Evolutionary conservation across 106 monocot genomes (phyloP).

Genomic region (Allium sativum): DNA sequence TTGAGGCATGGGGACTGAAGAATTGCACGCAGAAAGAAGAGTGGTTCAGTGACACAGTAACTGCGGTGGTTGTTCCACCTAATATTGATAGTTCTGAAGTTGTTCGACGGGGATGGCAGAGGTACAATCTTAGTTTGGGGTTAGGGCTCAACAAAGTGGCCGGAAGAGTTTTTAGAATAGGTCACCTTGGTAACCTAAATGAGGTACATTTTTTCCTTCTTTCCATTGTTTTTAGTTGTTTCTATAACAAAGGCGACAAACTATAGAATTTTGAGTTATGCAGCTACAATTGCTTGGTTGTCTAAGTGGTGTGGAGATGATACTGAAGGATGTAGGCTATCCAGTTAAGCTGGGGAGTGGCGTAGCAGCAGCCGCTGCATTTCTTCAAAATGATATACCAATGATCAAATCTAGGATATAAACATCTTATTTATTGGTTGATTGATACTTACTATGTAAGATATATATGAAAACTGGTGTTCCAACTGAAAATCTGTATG

Average conservation of each 20-base stretch:
- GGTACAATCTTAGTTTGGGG: constrained; percentile 92
- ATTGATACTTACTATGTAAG: too few relatives aligned
- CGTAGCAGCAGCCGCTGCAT: constrained; percentile 78
- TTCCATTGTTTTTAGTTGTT: not conserved
- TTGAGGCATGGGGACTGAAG: constrained; percentile 93
- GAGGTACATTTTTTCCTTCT: constrained; percentile 31
- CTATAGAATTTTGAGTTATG: constrained; percentile 9
- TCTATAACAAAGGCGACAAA: too few relatives aligned
- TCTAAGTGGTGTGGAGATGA: constrained; percentile 86
- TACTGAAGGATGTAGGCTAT: constrained; percentile 83
- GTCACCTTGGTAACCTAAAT: constrained; percentile 79
- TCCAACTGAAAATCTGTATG: too few relatives aligned
- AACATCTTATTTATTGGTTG: not conserved
- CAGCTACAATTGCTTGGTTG: constrained; percentile 92
- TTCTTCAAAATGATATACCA: constrained; percentile 57
- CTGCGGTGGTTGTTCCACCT: constrained; percentile 71
- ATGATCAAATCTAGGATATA: constrained; percentile 67
- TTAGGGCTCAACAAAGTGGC: constrained; percentile 85
- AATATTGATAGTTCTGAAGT: constrained; percentile 73
- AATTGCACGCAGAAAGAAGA: constrained; percentile 88
- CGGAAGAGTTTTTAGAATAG: constrained; percentile 92
- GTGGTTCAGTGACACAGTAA: constrained; percentile 83
- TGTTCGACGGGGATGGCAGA: constrained; percentile 71
- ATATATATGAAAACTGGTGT: too few relatives aligned
- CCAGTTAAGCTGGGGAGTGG: constrained; percentile 86